phyloP scores from a whole-genome alignment of 2,329 filamentous ascomycete species.

The Alternaria sp. region DNA sequence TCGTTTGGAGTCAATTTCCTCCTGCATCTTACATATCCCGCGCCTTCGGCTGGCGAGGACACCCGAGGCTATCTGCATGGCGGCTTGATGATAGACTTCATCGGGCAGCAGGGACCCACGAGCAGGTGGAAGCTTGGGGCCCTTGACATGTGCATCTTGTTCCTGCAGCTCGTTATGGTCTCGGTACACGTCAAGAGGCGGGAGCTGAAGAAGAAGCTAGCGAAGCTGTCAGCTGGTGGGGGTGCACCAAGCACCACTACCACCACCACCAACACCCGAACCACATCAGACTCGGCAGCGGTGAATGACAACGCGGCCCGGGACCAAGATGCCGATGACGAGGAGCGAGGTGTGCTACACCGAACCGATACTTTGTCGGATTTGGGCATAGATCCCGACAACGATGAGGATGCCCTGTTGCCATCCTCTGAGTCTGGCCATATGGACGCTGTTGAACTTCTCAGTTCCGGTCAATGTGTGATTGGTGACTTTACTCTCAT shows the following conservation, averaged over 20 bases:
- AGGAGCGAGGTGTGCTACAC: conserved; percentile 65
- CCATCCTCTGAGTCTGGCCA: conserved; percentile 38
- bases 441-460: conserved; percentile 53
- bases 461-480: conserved; percentile 58
- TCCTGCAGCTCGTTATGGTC: conserved; percentile 66
- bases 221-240: conserved; percentile 33
- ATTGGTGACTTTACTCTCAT: conserved; percentile 56
- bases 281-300: conserved; percentile 22
- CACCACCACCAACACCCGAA: conserved; percentile 1
- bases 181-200: conserved; percentile 63
- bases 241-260: conserved; percentile 18
- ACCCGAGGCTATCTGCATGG: conserved; percentile 67
- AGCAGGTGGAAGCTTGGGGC: conserved; percentile 62
- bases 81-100: conserved; percentile 70
- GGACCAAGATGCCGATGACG: conserved; percentile 65
- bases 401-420: conserved; percentile 41
- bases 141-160: conserved; percentile 63
- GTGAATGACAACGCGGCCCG: conserved; percentile 28
- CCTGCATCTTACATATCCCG: conserved; percentile 57
- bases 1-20: conserved; percentile 66
- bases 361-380: conserved; percentile 48
- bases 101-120: conserved; percentile 67
- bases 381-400: conserved; percentile 54
- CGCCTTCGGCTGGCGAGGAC: conserved; percentile 57
- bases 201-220: conserved; percentile 55